Base-by-base conservation (phyloP, 108 stramenopile genomes). In the Pseudonitzschia delicatissima region DNA sequence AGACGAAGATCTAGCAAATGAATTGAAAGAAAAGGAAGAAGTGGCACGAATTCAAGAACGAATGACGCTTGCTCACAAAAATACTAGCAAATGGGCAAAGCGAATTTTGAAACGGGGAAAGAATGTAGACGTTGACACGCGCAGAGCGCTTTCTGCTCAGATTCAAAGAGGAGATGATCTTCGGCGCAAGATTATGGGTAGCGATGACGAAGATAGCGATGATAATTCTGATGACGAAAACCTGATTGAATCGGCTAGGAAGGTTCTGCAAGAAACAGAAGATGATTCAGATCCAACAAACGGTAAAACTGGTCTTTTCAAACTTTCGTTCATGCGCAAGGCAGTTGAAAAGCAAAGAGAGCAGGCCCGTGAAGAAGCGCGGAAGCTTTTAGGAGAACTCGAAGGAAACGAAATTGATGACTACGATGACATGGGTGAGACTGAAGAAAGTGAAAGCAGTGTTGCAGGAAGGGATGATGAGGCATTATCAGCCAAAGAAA, bases 31-130 rank as follows among this genome's bases (percentile, higher is more conserved):
- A 55, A 83, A 90, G 63, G 97, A 94, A 69, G 97, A 96, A 72
- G 73, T 94, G 64, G 90, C 94, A 20, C 74, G 98, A 28, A 98
- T 96, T 72, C 91, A 93, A 67, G 98, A 98, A 69, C 81, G 98
- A 17, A 97, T 97, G 96, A 96, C 90, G 35, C 76, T 98, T 59
- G 84, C 88, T 42, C 98, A 99, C 65, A 97, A 96, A 64, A 98
- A 98, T 83, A 98, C 96, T 2, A 85, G 87, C 60, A 98, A 98
- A 82, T 98, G 97, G 98, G 96, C 96, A n/a, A 88, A 90, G 61
- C 79, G 87, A 28, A 84, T 93, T 25, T 69, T 98, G 44, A 74
- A 89, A 40, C 76, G 93, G 31, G 94, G 96, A 32, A 85, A 77
- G 53, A 94, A 84, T 68, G 88, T 90, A 47, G 95, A 90, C 51